These are phyloP conservation scores for Ilex aquifolium DNA, from an alignment of 257 asterid species.

Conservation along the genomic window DNA sequence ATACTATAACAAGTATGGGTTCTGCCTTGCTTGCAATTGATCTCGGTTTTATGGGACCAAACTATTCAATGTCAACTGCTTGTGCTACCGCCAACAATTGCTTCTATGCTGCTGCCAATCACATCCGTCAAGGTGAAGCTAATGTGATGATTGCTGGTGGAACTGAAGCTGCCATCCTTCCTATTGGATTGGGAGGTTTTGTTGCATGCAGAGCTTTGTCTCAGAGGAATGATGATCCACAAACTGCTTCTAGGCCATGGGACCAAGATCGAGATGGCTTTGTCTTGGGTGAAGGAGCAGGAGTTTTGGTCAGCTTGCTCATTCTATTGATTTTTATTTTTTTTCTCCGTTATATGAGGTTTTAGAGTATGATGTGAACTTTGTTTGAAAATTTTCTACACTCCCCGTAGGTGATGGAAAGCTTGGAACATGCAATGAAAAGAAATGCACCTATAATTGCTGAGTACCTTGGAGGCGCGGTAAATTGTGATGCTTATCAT, in stretches of 20 bases:
- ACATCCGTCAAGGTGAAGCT: slow-evolving; percentile 95
- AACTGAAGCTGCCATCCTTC: slow-evolving; percentile 91
- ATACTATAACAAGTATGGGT: slow-evolving; percentile 88
- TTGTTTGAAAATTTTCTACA: slow-evolving; percentile 1
- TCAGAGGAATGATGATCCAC: slow-evolving; percentile 85
- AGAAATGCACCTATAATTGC: slow-evolving; percentile 89
- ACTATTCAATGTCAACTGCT: slow-evolving; percentile 91
- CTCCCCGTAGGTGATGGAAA: slow-evolving; percentile 78
- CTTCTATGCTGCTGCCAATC: slow-evolving; percentile 93
- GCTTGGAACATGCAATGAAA: slow-evolving; percentile 90
- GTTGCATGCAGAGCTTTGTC: slow-evolving; percentile 95
- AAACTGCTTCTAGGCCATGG: slow-evolving; percentile 93
- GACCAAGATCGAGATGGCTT: slow-evolving; percentile 84
- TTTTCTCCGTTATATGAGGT: background rate
- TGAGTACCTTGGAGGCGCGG: slow-evolving; percentile 91
- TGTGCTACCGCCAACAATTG: slow-evolving; percentile 95
- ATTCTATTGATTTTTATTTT: background rate
- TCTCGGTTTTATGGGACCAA: slow-evolving; percentile 93
- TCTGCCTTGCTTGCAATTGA: slow-evolving; percentile 92
- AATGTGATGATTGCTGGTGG: slow-evolving; percentile 92
- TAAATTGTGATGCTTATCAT: slow-evolving; percentile 92
- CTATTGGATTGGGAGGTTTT: slow-evolving; percentile 91
- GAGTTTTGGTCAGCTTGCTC: slow-evolving; percentile 57
- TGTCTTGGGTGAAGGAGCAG: slow-evolving; percentile 95
- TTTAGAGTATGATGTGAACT: background rate